Base-by-base conservation (phyloP, 192 early-diverging fungal genomes). In the Coemansia pectinata region DNA sequence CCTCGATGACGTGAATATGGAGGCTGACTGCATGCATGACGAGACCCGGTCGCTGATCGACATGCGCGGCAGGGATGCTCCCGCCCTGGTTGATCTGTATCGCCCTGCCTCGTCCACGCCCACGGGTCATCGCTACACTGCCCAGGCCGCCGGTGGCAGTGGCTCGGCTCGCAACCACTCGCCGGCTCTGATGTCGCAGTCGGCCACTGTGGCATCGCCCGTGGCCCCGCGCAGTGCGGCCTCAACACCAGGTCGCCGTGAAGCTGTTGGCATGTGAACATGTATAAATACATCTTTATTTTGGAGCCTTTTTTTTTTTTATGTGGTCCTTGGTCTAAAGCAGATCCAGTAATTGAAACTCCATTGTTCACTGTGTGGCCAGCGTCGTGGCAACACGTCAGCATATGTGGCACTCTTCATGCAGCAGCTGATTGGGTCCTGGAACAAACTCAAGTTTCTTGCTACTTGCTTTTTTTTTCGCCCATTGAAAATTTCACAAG, bases 201-300 rank as follows among this genome's bases (percentile, higher is more conserved):
- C 62, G 29, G 59, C n/a, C 19, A 36, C 59, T 40, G 66, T 60
- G 0, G 33, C 67, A 2, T 81, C 79, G 60, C 79, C 79, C 1
- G 71, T 77, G 6, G 79, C 79, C 12, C 79, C 79, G 6, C 74
- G 79, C 15, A 82, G 79, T 62, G 69, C 79, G 2, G 79, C 79
- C n/a, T 82, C 79, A 9, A 82, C 79, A 5, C 79, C 79, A 3
- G 79, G 79, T 0, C 75, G 79, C 6, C 79, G 75, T 21, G 72
- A 74, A 15, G 75, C 70, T 0, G 72, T 82, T 4, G 79, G 68
- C 10, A 66, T 77, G 38, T 82, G 39, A 61, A 5, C 17, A 27
- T 27, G 1, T 27, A 27, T 27, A 27, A 27, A 27, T 27, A 27
- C 27, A 27, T 27, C 27, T 27, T 27, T 27, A 27, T 11, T 47